These are phyloP conservation scores for Inga oerstediana DNA, from an alignment of 306 rosid genomes.

Conservation along the genomic window DNA sequence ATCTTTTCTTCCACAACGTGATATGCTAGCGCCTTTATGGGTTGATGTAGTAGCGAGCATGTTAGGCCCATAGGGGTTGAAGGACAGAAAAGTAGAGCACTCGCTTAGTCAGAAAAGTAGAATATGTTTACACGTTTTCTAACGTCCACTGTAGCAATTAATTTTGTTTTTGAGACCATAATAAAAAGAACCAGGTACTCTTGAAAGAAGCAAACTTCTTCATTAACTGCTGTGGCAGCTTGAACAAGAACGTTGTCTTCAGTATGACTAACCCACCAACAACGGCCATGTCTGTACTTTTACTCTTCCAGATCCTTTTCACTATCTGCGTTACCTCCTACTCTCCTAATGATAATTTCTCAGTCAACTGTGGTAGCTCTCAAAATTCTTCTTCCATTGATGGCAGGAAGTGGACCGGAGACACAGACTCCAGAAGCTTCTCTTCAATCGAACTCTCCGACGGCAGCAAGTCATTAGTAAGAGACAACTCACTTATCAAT, in stretches of 20 bases:
- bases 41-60: no score
- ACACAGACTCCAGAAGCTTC: neutral
- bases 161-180: no score
- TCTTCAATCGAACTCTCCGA: neutral
- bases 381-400: neutral
- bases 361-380: neutral
- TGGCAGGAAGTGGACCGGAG: neutral
- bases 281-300: neutral
- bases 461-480: neutral
- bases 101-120: no score
- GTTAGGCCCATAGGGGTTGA: no score
- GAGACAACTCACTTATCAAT: neutral
- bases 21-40: no score
- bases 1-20: neutral
- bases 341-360: neutral
- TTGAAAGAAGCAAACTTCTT: neutral
- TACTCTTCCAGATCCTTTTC: neutral
- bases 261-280: neutral
- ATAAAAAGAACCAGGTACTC: no score
- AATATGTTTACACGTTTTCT: no score
- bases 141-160: no score
- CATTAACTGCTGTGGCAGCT: neutral
- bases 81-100: no score
- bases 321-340: neutral
- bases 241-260: neutral